Evolutionary conservation across 208 protist genomes (phyloP).

Genomic region (Leishmania tropica): DNA sequence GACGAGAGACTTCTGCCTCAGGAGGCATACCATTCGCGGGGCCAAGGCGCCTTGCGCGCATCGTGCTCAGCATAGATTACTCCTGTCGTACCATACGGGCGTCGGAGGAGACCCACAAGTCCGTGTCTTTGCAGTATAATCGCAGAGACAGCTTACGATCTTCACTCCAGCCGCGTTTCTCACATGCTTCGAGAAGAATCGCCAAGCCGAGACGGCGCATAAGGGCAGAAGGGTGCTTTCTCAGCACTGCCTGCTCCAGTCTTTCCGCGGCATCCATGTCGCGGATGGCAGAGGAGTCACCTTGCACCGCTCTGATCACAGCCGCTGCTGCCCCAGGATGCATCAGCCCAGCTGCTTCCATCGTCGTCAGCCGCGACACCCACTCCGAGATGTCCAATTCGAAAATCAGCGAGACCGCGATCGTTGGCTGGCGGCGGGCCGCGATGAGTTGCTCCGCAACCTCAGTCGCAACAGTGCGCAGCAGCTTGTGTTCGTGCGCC

Average conservation of each 20-base stretch:
- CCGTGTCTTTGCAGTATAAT: slow-evolving; percentile 14
- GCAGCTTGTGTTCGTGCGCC: not conserved
- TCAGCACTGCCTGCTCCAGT: slow-evolving; percentile 15
- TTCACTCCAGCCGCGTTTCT: slow-evolving; percentile 14
- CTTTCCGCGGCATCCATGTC: not conserved
- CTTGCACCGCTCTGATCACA: slow-evolving; percentile 1
- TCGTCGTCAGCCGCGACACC: slow-evolving; percentile 10
- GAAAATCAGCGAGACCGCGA: slow-evolving; percentile 10
- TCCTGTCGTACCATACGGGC: slow-evolving; percentile 2
- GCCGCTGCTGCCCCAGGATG: slow-evolving; percentile 19
- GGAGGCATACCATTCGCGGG: not conserved
- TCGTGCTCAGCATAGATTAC: not conserved
- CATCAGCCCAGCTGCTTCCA: slow-evolving; percentile 10
- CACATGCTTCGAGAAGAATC: slow-evolving; percentile 1
- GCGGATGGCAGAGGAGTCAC: not conserved
- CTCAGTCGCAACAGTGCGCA: not conserved
- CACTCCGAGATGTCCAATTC: not conserved
- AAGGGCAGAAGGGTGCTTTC: slow-evolving; percentile 2
- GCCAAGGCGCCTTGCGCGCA: not conserved
- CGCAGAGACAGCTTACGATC: slow-evolving; percentile 1
- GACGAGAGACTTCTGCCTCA: not conserved
- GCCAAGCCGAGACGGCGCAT: slow-evolving; percentile 32
- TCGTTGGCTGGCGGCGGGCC: slow-evolving; percentile 14
- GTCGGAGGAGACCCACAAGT: slow-evolving; percentile 32
- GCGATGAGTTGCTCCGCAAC: slow-evolving; percentile 2